Evolutionary conservation across 305 asterid species (phyloP).

Genomic region (Striga hermonthica): DNA sequence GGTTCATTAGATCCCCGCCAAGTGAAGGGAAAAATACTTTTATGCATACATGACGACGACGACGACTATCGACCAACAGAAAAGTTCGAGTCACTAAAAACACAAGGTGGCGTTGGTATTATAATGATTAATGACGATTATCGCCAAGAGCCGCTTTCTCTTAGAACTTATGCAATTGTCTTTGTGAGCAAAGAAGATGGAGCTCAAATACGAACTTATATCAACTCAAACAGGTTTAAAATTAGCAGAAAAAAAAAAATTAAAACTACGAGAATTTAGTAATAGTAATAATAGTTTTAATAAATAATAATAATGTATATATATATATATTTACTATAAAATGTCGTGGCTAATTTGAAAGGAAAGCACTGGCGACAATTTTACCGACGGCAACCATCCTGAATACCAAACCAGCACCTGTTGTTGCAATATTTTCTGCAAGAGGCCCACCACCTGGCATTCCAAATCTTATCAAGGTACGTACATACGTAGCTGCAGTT

Average conservation of each 20-base stretch:
- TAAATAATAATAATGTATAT: no score
- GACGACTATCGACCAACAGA: background rate
- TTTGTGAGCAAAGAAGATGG: slow-evolving; percentile 43
- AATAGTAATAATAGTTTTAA: no score
- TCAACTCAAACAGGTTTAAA: slow-evolving; percentile 50
- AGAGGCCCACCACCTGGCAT: slow-evolving; percentile 52
- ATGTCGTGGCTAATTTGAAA: no score
- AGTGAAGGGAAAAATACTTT: slow-evolving; percentile 54
- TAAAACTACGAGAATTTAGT: background rate
- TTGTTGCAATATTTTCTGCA: slow-evolving; percentile 60
- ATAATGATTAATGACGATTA: slow-evolving; percentile 35
- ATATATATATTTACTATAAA: no score
- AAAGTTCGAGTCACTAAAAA: slow-evolving; percentile 32
- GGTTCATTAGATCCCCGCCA: slow-evolving; percentile 42
- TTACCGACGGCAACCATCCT: slow-evolving; percentile 44
- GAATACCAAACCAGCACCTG: slow-evolving; percentile 75
- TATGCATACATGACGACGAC: slow-evolving; percentile 46
- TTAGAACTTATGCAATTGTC: slow-evolving; percentile 36
- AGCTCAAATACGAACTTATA: slow-evolving; percentile 43
- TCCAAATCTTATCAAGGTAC: slow-evolving; percentile 62
- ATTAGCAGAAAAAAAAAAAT: no score
- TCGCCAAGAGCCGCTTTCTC: slow-evolving; percentile 38
- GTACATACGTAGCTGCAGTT: background rate
- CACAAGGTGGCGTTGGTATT: slow-evolving; percentile 54
- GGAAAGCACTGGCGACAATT: slow-evolving; percentile 61